Percentiles rank a stretch among this genome's conserved stretches.
Conservation (phyloP, 768 basidiomycete genomes). For the Leccinum broughii region DNA sequence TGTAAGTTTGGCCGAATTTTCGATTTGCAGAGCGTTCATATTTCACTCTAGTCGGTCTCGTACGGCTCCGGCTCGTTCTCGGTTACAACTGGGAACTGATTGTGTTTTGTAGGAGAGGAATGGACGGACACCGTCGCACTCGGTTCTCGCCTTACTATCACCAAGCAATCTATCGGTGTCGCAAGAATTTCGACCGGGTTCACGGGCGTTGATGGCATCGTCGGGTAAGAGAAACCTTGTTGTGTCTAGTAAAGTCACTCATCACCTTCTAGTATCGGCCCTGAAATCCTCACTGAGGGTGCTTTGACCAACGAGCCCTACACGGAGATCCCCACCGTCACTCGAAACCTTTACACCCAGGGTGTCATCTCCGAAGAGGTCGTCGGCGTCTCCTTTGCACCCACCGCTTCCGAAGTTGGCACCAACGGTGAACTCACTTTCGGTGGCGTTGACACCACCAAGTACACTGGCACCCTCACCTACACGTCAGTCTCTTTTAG, state of each 20-base stretch:
- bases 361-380: conserved; percentile 41
- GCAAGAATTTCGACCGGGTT: conserved; percentile 47
- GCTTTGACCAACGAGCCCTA: conserved; percentile 14
- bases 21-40: background rate
- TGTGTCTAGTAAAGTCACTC: background rate
- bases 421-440: conserved; percentile 57
- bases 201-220: conserved; percentile 57
- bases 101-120: conserved; percentile 37
- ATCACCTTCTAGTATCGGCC: conserved; percentile 51
- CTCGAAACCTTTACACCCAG: conserved; percentile 48
- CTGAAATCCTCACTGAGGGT: conserved; percentile 52
- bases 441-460: conserved; percentile 36
- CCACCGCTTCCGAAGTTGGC: conserved; percentile 31
- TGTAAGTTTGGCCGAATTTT: conserved; percentile 34
- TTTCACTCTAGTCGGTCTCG: conserved; percentile 41
- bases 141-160: conserved; percentile 47
- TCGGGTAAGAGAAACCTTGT: conserved; percentile 47
- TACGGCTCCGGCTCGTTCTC: conserved; percentile 64
- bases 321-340: conserved; percentile 52
- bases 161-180: conserved; percentile 64
- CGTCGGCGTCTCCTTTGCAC: conserved; percentile 55
- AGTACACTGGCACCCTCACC: conserved; percentile 38
- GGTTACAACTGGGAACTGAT: conserved; percentile 1
- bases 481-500: conserved; percentile 38
- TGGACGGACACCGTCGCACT: conserved; percentile 58